Conservation (phyloP, 805 yeast genomes). For the Clavispora santaluciae region DNA sequence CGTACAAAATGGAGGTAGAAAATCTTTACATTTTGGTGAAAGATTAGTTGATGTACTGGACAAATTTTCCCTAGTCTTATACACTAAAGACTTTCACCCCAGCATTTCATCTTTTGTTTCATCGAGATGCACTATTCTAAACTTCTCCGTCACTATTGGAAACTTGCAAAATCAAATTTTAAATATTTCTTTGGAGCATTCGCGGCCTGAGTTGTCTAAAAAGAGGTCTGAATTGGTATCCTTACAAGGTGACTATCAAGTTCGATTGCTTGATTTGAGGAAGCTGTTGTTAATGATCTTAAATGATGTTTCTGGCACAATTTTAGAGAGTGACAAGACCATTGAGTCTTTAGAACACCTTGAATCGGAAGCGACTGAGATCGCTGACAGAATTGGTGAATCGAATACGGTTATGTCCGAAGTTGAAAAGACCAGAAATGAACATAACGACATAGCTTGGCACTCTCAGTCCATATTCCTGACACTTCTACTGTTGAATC, state of each 20-base stretch:
- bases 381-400: slow-evolving; percentile 50
- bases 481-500: slow-evolving; percentile 34
- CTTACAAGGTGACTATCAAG: slow-evolving; percentile 56
- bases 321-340: slow-evolving; percentile 64
- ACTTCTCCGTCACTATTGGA: slow-evolving; percentile 68
- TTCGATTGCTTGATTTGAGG: slow-evolving; percentile 53
- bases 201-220: slow-evolving; percentile 62
- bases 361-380: slow-evolving; percentile 55
- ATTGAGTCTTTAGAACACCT: slow-evolving; percentile 57
- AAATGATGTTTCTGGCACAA: slow-evolving; percentile 51
- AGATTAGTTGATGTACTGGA: slow-evolving; percentile 64
- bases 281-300: slow-evolving; percentile 52
- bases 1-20: slow-evolving; percentile 64
- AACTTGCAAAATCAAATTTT: slow-evolving; percentile 61
- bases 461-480: slow-evolving; percentile 49
- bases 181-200: slow-evolving; percentile 47
- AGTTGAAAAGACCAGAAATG: slow-evolving; percentile 44
- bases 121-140: slow-evolving; percentile 58
- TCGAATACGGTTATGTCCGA: slow-evolving; percentile 51
- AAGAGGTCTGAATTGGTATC: slow-evolving; percentile 51
- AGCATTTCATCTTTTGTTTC: slow-evolving; percentile 50
- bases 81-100: slow-evolving; percentile 53
- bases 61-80: slow-evolving; percentile 55
- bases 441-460: slow-evolving; percentile 51
- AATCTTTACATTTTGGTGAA: slow-evolving; percentile 54